Conservation (phyloP, 257 asterid species). For the Gardenia jasminoides region DNA sequence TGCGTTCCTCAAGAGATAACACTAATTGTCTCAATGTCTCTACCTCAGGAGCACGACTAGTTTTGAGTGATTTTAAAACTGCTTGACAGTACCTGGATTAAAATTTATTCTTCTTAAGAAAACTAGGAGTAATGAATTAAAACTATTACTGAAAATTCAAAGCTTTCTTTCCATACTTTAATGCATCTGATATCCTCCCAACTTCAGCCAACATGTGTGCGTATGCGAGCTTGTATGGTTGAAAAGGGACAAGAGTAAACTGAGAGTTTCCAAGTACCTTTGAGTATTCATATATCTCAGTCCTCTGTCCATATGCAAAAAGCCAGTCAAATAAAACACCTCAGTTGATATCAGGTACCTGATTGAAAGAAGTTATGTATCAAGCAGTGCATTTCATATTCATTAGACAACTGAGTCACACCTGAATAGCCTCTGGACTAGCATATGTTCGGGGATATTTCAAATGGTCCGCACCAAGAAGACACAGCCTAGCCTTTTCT, state of each 20-base stretch:
- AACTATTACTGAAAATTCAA: neutral
- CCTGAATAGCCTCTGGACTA: conserved; percentile 98
- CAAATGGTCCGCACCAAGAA: conserved; percentile 94
- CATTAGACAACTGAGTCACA: conserved; percentile 27
- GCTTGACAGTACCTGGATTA: conserved; percentile 88
- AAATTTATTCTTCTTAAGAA: conserved; percentile 11
- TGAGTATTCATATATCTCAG: conserved; percentile 91
- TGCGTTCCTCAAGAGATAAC: conserved; percentile 86
- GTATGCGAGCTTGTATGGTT: conserved; percentile 88
- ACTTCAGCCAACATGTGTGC: conserved; percentile 97
- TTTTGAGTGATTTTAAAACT: conserved; percentile 73
- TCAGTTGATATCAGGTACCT: neutral
- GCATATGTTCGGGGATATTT: conserved; percentile 90
- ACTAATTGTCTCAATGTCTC: conserved; percentile 64
- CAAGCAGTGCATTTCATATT: neutral
- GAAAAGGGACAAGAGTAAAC: conserved; percentile 84
- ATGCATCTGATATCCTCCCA: conserved; percentile 87
- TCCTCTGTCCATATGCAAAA: conserved; percentile 59
- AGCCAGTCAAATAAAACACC: conserved; percentile 10
- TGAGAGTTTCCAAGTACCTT: conserved; percentile 93
- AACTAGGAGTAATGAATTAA: neutral
- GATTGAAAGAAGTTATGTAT: neutral
- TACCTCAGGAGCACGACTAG: conserved; percentile 78
- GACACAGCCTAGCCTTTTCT: conserved; percentile 89
- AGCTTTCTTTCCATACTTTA: conserved; percentile 51